phyloP scores from a whole-genome alignment of 2,329 filamentous ascomycete genomes.

The Colletotrichum melonis region DNA sequence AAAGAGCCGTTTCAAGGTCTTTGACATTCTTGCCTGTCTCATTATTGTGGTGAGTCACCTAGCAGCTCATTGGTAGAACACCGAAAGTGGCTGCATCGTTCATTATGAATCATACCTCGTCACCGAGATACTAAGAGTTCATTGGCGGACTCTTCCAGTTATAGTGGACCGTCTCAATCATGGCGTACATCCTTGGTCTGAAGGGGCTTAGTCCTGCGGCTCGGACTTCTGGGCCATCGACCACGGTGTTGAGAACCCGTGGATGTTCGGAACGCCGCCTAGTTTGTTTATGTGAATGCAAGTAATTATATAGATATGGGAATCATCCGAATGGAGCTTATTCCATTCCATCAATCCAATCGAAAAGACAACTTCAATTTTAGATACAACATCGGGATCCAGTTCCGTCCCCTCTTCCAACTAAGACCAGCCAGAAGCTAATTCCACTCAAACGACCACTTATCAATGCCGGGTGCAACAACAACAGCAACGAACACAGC shows the following conservation, averaged over 20 bases:
- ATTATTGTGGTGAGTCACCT: not conserved
- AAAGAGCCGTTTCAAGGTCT: not conserved
- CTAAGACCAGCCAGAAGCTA: not conserved
- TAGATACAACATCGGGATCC: not conserved
- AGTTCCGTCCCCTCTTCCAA: not conserved
- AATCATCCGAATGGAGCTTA: not conserved
- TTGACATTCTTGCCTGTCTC: not conserved
- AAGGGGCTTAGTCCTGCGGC: not conserved
- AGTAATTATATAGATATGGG: not conserved
- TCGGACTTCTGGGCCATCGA: not conserved
- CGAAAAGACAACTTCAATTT: not conserved
- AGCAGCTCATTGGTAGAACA: no score
- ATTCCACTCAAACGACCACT: not conserved
- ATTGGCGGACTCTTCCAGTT: not conserved
- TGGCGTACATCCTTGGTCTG: not conserved
- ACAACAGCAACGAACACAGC: not conserved
- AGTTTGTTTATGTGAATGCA: not conserved
- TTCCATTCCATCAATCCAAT: not conserved
- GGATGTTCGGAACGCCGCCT: not conserved
- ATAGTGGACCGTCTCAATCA: not conserved
- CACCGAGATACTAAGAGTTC: not conserved
- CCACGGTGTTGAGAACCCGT: not conserved
- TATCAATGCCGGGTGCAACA: not conserved
- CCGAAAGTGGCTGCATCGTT: not conserved
- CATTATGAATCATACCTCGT: slow-evolving; percentile 14